Base-by-base conservation (phyloP, 2,329 filamentous ascomycete genomes). In the Calonectria pseudoturangicola region DNA sequence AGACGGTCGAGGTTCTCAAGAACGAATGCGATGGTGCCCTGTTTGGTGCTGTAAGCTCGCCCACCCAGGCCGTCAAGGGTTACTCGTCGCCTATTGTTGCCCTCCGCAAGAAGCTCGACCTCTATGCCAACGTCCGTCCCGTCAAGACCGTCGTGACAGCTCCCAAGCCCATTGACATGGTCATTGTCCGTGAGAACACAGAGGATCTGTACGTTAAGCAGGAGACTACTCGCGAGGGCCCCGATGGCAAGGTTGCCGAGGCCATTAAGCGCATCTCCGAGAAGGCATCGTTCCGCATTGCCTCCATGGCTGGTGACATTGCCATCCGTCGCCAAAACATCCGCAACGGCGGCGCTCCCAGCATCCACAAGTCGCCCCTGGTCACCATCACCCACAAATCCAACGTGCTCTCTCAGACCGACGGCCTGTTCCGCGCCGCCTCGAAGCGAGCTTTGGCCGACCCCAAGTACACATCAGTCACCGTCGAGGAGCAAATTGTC, bases 371-470 rank as follows among this genome's bases (percentile, higher is more conserved):
- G 66, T 83, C 87, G 54, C 92, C 95, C 33, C 89, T 96, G 80
- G 96, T 99, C 73, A 99, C 97, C 73, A 95, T 99, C 84, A 98
- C 97, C 63, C 97, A 99, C 90, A 99, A 99, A 89, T 96, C 93
- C 85, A 99, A 99, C 86, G 97, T 99, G 27, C 91, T 99, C 33
- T 95, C 93, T 51, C 96, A 98, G 85, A 98, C 97, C 18, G 97
- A 99, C 85, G 97, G 97, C 39, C 91, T 99, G 60, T 99, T 99
- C 92, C 93, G 97, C 78, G 89, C 93, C 79, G 94, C 94, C 5
- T 92, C 94, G 18, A 92, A 94, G 77, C 88, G 89, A 36, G 95
- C 94, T 4, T 92, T 98, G 10, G 89, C 92, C 33, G 88, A 89
- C 65, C 78, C 89, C 15, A 89, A 87, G 77, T 98, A 94, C 87